phyloP scores from a whole-genome alignment of 2,329 filamentous ascomycete species.

The Arthrinium puccinioides region DNA sequence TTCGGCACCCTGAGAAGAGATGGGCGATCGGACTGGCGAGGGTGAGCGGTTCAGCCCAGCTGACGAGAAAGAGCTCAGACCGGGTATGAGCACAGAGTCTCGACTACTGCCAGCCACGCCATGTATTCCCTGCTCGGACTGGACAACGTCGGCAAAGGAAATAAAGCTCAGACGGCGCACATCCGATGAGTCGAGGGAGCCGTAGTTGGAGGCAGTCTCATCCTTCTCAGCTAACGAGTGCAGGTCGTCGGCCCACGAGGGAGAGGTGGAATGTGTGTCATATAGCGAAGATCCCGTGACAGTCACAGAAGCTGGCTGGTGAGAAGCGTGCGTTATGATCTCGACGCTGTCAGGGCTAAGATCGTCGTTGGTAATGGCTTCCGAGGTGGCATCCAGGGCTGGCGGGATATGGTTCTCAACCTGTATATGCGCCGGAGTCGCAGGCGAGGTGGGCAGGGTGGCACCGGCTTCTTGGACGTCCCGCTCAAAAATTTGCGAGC shows the following conservation, averaged over 20 bases:
- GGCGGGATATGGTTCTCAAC: slow-evolving; percentile 92
- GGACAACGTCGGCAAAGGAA: slow-evolving; percentile 92
- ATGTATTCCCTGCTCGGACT: slow-evolving; percentile 66
- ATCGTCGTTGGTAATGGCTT: slow-evolving; percentile 81
- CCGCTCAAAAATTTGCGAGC: slow-evolving; percentile 83
- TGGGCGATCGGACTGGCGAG: slow-evolving; percentile 72
- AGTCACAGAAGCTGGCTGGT: slow-evolving; percentile 68
- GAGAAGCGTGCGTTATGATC: slow-evolving; percentile 79
- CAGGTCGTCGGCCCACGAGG: slow-evolving; percentile 51
- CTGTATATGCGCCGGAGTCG: slow-evolving; percentile 89
- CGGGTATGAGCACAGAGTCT: slow-evolving; percentile 64
- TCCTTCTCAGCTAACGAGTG: slow-evolving; percentile 45
- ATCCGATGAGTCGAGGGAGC: slow-evolving; percentile 68
- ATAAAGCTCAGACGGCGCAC: slow-evolving; percentile 87
- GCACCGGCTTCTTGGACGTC: slow-evolving; percentile 77
- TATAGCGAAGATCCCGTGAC: slow-evolving; percentile 44
- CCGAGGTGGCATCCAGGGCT: slow-evolving; percentile 82
- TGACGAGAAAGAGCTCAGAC: slow-evolving; percentile 53
- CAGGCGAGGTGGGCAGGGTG: slow-evolving; percentile 65
- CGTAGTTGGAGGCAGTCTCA: slow-evolving; percentile 69
- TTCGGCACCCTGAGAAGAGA: slow-evolving; percentile 61
- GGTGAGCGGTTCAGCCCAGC: slow-evolving; percentile 58
- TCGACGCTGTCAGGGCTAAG: slow-evolving; percentile 86
- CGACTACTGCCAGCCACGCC: slow-evolving; percentile 44
- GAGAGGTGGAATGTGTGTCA: slow-evolving; percentile 34